Base-by-base conservation (phyloP, 2,329 filamentous ascomycete genomes). In the Fusarium pilosicola region DNA sequence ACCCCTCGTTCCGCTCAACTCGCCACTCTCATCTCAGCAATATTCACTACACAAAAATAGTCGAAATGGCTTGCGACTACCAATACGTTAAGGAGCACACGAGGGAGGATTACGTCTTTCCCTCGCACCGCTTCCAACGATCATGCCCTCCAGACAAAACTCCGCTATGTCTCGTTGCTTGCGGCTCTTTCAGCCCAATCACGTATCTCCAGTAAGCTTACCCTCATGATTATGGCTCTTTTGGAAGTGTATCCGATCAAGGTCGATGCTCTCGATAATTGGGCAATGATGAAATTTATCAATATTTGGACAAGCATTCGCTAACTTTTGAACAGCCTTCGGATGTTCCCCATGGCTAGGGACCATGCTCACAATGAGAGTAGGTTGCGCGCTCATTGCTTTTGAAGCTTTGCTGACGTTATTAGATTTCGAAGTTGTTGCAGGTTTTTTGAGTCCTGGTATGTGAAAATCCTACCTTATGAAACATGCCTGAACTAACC, bases 341-440 rank as follows among this genome's bases (percentile, higher is more conserved):
- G 68, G 20, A 70, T 97, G 92, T 96, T 96, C 79, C 93, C 94
- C 79, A 94, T 97, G 90, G 93, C 93, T 3, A 89, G 91, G 76
- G 93, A 96, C 83, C 95, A 93, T 82, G 91, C 91, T 75, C 91
- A 91, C 20, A 82, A 81, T 49, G 78, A 81, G 70, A 76, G 80
- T 81, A 62, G 38, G 75, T 74, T 58, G 32, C 55, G 63, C 42
- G 14, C 44, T 30, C 24, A 60, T 42, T 64, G n/a, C 36, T 24
- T 45, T 17, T 45, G 46, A 71, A 48, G 24, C 26, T 17, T 48
- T 48, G 34, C 63, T 70, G 28, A 70, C 67, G 45, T 46, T 7
- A 55, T 28, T 12, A 80, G 80, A 79, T 60, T 98, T 93, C 80
- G 95, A 98, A 81, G 90, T 98, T 39, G 88, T 97, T 49, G 95